Base-by-base conservation (phyloP, 805 yeast genomes). In the Yarrowia sp. region DNA sequence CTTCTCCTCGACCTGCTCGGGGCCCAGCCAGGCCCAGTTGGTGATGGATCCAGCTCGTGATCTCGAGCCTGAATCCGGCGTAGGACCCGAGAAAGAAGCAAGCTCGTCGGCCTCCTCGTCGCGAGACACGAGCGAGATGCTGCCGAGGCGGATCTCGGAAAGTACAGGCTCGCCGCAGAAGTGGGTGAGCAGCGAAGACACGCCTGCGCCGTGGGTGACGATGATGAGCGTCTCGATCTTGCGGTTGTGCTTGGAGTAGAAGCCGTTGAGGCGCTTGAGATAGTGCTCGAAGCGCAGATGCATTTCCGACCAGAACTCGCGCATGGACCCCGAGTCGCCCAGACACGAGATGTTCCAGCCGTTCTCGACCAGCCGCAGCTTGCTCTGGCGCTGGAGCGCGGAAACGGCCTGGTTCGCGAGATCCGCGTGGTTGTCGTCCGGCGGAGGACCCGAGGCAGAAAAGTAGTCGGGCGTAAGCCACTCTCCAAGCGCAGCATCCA, bases 201-300 rank as follows among this genome's bases (percentile, higher is more conserved):
- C 72, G 3, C 75, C 71, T 6, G 77, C 76, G 3, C 78, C 78
- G 59, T 74, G 78, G 21, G 77, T 71, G 10, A 74, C 77, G 8
- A 74, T 60, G 2, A 74, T 58, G 10, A 73, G 60, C 6, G 70
- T 60, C 24, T 53, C 56, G 19, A 63, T 39, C 10, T 41, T 46
- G 27, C 33, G 41, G 24, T 63, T 41, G 29, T 47, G 39, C n/a
- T 47, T 60, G 14, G 66, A 63, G 61, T 73, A 71, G 61, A 49
- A 63, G n/a, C 58, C 63, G 10, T 72, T 53, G 4, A 72, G 66
- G n/a, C 61, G 61, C 12, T 63, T 56, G 6, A 72, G 62, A 6
- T 74, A 77, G 8, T 29, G 27, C 27, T 65, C 47, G 38, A 72
- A 72, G 9, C 78, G 68, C 9, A 62, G 63, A 51, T 74, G 70